Evolutionary conservation across 306 rosid genomes (phyloP), one percentile per base, ranked within the genome.

Genomic region (Lathyrus tuberosus): DNA sequence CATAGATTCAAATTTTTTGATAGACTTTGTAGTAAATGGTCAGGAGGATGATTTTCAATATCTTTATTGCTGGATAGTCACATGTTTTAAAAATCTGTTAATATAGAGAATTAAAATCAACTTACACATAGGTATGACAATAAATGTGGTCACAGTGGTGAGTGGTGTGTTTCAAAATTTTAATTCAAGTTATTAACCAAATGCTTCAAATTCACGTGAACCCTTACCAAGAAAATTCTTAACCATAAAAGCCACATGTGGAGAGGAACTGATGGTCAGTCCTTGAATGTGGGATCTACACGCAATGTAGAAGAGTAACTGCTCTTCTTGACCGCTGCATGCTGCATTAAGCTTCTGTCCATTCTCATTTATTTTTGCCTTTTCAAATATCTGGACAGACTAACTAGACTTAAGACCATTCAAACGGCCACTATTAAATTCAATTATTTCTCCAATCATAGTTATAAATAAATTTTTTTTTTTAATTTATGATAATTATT

Each of bases 201-300:
- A 62, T 40, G 31, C 67, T 38, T 62, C 10, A 37, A 38, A 62
- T 62, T 61, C 67, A 37, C 67, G 67, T 62, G 67, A 62, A 62
- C 8, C 7, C 67, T 38, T 38, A 38, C 67, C 67, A 62, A 62
- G 10, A 38, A 17, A 37, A 37, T 15, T 26, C 48, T 2, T 17
- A 38, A 18, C 46, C 28, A 33, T 61, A 16, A 61, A 37, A 8
- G 66, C 12, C n/a, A 61, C 46, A 4, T 35, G 66, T 14, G 66
- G 6, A 5, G 11, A 18, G n/a, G 28, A 10, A 16, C 3, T 41
- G 58, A 16, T 5, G 11, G 26, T 18, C 5, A 5, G 30, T 51
- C 12, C 24, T 18, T 51, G 12, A 26, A 30, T 61, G 47, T 16
- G 28, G 65, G 44, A 42, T 13, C 65, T 15, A 17, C 14, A 59